A percentile compares a stretch with the other conserved stretches of the same genome.
These are phyloP conservation scores for Coniella lustricola DNA, from an alignment of 2,329 filamentous ascomycete genomes.

Conservation along the genomic window DNA sequence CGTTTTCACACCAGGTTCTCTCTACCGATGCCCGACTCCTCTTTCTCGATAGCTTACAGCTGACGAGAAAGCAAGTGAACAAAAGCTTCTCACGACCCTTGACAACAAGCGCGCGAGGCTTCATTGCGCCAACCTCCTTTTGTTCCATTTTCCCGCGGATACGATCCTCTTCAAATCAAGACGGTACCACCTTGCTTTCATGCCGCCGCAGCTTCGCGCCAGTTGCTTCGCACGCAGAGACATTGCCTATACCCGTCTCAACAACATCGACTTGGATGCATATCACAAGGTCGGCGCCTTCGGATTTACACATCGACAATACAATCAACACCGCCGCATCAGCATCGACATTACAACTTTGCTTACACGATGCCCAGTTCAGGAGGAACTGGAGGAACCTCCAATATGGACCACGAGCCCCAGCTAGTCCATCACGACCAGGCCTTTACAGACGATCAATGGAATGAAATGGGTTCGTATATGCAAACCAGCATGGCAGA, in stretches of 20 bases:
- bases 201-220: constrained; percentile 30
- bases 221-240: constrained; percentile 26
- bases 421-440: constrained; percentile 36
- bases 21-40: constrained; percentile 21
- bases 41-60: constrained; percentile 25
- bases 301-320: neutral
- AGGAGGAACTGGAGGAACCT: constrained; percentile 32
- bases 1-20: constrained; percentile 25
- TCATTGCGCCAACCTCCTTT: constrained; percentile 18
- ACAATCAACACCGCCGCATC: neutral
- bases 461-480: constrained; percentile 54
- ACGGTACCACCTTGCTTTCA: constrained; percentile 37
- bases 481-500: constrained; percentile 65
- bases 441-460: constrained; percentile 39
- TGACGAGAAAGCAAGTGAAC: constrained; percentile 24
- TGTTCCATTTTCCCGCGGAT: constrained; percentile 24
- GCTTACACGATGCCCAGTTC: constrained; percentile 36
- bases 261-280: constrained; percentile 17
- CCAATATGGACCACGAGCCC: constrained; percentile 39
- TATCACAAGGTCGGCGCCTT: constrained; percentile 1
- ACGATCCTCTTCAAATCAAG: constrained; percentile 40
- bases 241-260: constrained; percentile 21
- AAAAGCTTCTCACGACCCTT: constrained; percentile 26
- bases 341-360: neutral
- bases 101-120: constrained; percentile 3